Base-by-base conservation (phyloP, 805 yeast genomes). In the Gaillardinia entomophila region DNA sequence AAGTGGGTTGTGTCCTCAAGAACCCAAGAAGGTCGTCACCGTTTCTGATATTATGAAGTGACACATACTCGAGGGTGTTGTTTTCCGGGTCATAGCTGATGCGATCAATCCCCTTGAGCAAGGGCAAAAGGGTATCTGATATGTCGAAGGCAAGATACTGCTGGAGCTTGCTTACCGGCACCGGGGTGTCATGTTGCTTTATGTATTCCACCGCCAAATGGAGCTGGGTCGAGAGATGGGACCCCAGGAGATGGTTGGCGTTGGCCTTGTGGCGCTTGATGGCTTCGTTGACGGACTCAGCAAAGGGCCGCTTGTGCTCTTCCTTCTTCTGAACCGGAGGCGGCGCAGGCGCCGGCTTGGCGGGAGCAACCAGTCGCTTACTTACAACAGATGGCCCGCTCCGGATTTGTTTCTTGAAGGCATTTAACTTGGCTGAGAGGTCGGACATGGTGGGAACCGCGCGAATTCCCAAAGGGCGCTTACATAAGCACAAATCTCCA, bases 161-260 rank as follows among this genome's bases (percentile, higher is more conserved):
- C 48, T 79, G 78, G 28, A 90, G 60, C 35, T 81, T 82, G 17
- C 68, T 63, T 4, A 86, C 69, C 4, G 76, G 57, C 1, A 89
- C 79, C 0, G 96, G 87, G 16, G 69, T 57, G 42, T 85, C 95
- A 35, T 76, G 70, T 30, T 62, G 59, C 58, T 87, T 89, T 39
- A 92, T 79, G 53, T 78, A 84, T 53, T 92, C 97, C 13, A 92
- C 92, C 1, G 97, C 97, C 53, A 88, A 75, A 49, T 86, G 80
- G 33, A 92, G 68, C 53, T 87, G 86, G 3, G 97, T 89, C 4
- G 95, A 84, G 35, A 82, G 71, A 53, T 85, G 94, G 44, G 84
- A 53, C 1, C 71, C 71, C n/a, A 67, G 55, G 38, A 63, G 49
- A 24, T 46, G 53, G 6, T 42, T 51, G 37, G 38, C 31, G 26